A percentile compares a stretch with the other conserved stretches of the same genome.
Conservation (phyloP, 2,329 filamentous ascomycete genomes). For the Hortaea werneckii region DNA sequence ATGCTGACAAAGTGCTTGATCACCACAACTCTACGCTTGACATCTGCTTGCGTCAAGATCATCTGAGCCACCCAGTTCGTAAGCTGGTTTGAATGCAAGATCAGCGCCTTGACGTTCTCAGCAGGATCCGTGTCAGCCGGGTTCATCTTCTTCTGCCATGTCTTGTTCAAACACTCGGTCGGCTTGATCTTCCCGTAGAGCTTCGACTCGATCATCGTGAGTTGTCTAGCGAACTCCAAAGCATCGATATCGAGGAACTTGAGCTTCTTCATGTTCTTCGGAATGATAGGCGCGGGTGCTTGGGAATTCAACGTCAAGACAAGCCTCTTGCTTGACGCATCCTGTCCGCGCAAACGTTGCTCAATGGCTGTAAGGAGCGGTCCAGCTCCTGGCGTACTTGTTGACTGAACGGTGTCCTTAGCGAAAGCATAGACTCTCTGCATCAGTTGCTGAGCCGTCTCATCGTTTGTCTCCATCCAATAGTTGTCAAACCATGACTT, state of each 20-base stretch:
- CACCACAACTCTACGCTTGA: slow-evolving; percentile 91
- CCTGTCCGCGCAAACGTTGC: slow-evolving; percentile 78
- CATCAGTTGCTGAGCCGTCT: slow-evolving; percentile 74
- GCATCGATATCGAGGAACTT: slow-evolving; percentile 97
- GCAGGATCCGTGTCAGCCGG: slow-evolving; percentile 77
- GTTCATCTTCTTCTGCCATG: slow-evolving; percentile 90
- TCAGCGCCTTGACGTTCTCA: slow-evolving; percentile 88
- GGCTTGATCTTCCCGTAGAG: slow-evolving; percentile 94
- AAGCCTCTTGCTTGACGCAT: slow-evolving; percentile 73
- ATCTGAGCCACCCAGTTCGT: slow-evolving; percentile 99
- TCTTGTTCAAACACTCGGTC: slow-evolving; percentile 94
- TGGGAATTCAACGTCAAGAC: slow-evolving; percentile 70
- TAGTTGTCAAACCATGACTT: slow-evolving; percentile 98
- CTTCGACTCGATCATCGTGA: slow-evolving; percentile 92
- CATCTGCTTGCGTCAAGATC: slow-evolving; percentile 89
- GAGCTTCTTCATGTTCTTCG: slow-evolving; percentile 98
- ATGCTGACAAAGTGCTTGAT: slow-evolving; percentile 98
- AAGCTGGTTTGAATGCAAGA: slow-evolving; percentile 95
- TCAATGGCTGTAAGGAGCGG: slow-evolving; percentile 81
- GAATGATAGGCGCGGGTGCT: slow-evolving; percentile 82
- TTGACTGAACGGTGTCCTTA: slow-evolving; percentile 82
- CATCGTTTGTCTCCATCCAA: slow-evolving; percentile 93
- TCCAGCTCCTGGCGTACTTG: slow-evolving; percentile 79
- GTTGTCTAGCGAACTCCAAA: slow-evolving; percentile 89
- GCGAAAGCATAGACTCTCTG: slow-evolving; percentile 85